Base-by-base conservation (phyloP, 345 rosid species). In the Alliaria petiolata region DNA sequence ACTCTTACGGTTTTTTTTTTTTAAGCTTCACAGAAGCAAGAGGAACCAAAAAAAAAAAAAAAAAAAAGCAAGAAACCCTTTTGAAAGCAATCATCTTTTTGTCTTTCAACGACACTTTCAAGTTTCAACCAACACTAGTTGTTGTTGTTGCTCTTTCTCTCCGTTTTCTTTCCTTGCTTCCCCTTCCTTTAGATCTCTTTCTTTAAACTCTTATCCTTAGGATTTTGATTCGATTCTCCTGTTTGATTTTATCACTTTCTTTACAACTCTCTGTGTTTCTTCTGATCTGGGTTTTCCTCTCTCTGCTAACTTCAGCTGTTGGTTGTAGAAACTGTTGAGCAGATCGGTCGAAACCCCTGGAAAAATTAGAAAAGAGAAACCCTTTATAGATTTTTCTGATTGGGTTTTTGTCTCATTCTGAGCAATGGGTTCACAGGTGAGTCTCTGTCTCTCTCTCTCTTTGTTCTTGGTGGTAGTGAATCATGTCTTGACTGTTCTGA, bases 231-330 rank as follows among this genome's bases (percentile, higher is more conserved):
- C 11, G 34, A 51, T 69, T 73, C 69, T 46, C 50, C 28, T 51
- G 43, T 50, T 40, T 67, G n/a, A 7, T 8, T 58, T 61, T 3
- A 16, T 52, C 63, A 52, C 19, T 72, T 43, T 38, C 53, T 59
- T 60, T 51, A 50, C 22, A 66, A 31, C n/a, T 49, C 68, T 74
- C 2, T 7, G 22, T 49, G 47, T 47, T 74, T 58, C 62, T 54
- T 67, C 62, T 58, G 72, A 74, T 75, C 64, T 75, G 74, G 74
- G 58, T 68, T 68, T 68, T 34, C 9, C 31, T 67, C 62, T 60
- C 49, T 51, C 17, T 74, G 7, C 51, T 58, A 47, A 62, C 69
- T 54, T 39, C 28, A n/a, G 3, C 16, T 50, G 20, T 31, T 46
- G 26, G 71, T 40, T 38, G 25, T 52, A 47, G 65, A 56, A 65